Conservation (phyloP, 2,329 filamentous ascomycete species). For the Aschersonia sp. region DNA sequence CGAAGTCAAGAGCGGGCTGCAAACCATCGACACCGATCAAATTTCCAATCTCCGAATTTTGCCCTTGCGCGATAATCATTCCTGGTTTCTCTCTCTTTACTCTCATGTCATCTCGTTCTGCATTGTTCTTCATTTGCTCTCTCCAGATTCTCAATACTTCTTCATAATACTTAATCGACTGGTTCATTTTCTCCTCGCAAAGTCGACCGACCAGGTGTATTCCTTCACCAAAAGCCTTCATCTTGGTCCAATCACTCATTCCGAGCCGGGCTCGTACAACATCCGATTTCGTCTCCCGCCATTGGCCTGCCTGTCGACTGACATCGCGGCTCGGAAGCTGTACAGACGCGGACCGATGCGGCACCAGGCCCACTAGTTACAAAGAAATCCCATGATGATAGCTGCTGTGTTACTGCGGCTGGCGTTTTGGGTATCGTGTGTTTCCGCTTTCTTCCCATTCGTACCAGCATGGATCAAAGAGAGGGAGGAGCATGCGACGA, state of each 20-base stretch:
- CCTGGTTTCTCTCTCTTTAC: neutral
- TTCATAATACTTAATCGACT: neutral
- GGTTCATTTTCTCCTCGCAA: neutral
- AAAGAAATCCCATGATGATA: constrained; percentile 22
- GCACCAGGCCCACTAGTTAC: constrained; percentile 1
- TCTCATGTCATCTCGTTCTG: neutral
- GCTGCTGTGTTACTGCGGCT: constrained; percentile 24
- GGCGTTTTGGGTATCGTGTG: constrained; percentile 29
- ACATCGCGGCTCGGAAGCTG: neutral
- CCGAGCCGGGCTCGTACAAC: neutral
- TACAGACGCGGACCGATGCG: neutral
- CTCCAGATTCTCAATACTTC: neutral
- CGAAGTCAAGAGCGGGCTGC: too few species aligned
- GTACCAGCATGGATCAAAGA: constrained; percentile 21
- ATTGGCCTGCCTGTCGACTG: neutral
- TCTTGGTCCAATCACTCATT: neutral
- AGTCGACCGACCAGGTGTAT: neutral
- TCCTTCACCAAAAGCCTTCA: neutral
- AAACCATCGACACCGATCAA: too few species aligned
- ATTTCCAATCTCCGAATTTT: too few species aligned
- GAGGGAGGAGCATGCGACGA: constrained; percentile 9
- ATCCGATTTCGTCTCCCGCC: neutral
- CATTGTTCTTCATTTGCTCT: neutral
- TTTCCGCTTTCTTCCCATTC: constrained; percentile 34
- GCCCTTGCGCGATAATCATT: neutral